Conservation (phyloP, 768 basidiomycete species). For the Termitomyces sp. region DNA sequence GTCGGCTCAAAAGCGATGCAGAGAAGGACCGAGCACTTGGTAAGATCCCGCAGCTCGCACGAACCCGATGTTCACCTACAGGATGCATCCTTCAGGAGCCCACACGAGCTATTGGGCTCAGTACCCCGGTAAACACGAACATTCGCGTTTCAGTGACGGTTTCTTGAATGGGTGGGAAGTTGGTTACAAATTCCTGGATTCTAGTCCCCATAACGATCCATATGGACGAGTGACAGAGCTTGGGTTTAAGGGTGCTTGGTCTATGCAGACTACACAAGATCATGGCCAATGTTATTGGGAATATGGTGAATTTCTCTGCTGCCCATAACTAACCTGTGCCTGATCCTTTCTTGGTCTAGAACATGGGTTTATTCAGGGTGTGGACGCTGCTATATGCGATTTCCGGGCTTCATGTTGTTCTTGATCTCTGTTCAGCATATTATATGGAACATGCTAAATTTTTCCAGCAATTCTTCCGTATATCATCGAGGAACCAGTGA, state of each 20-base stretch:
- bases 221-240: slow-evolving; percentile 43
- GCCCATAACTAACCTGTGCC: neutral
- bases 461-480: too few relatives aligned
- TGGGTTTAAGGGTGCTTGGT: slow-evolving; percentile 65
- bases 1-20: slow-evolving; percentile 20
- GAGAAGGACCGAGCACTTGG: slow-evolving; percentile 29
- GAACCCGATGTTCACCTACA: neutral
- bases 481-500: too few relatives aligned
- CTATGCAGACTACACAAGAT: slow-evolving; percentile 37
- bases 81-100: slow-evolving; percentile 23
- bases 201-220: slow-evolving; percentile 10
- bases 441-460: too few relatives aligned
- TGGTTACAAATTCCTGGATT: slow-evolving; percentile 50
- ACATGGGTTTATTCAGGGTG: slow-evolving; percentile 62
- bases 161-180: slow-evolving; percentile 73
- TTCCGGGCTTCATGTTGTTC: slow-evolving; percentile 28
- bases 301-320: slow-evolving; percentile 40
- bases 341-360: slow-evolving; percentile 25
- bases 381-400: slow-evolving; percentile 36
- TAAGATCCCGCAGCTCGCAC: slow-evolving; percentile 2
- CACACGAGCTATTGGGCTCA: slow-evolving; percentile 41
- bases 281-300: slow-evolving; percentile 60
- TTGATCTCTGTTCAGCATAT: neutral
- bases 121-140: slow-evolving; percentile 56
- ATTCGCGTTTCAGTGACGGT: slow-evolving; percentile 64